A percentile compares a stretch with the other conserved stretches of the same genome.
Evolutionary conservation across 495 filamentous ascomycete genomes (phyloP).

Genomic region (Tuber brumale): DNA sequence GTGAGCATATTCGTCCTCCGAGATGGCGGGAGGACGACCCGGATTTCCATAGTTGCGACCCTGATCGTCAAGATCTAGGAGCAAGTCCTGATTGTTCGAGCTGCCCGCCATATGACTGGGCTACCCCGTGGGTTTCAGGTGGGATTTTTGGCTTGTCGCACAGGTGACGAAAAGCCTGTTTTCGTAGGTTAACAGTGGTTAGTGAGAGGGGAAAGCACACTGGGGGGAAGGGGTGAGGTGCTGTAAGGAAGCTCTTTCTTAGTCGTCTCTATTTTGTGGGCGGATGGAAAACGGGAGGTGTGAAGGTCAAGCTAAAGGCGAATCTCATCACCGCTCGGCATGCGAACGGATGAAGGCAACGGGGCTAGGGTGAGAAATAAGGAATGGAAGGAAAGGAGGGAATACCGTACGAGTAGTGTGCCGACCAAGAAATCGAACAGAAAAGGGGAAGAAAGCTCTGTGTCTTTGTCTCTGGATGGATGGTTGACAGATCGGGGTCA

Average conservation of each 20-base stretch:
- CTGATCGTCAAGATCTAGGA: conserved; percentile 42
- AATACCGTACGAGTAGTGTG: background rate
- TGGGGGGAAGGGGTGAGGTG: conserved; percentile 22
- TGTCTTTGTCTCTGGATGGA: background rate
- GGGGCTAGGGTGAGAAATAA: background rate
- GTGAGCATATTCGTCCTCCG: conserved; percentile 42
- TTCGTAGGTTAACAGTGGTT: conserved; percentile 10
- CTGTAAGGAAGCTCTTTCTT: conserved; percentile 18
- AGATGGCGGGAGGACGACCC: conserved; percentile 28
- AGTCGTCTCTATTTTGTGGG: conserved; percentile 24
- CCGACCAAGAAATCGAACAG: background rate
- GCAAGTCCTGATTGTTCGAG: conserved; percentile 37
- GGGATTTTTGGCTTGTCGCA: conserved; percentile 22
- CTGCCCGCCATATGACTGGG: conserved; percentile 39
- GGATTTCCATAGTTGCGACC: conserved; percentile 41
- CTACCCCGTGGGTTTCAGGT: conserved; percentile 24
- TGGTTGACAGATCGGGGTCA: background rate
- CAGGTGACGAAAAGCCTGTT: conserved; percentile 13
- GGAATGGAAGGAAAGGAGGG: background rate
- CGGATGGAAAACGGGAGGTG: conserved; percentile 16
- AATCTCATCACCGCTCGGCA: conserved; percentile 32
- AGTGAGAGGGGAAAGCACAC: conserved; percentile 1
- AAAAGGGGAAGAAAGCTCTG: background rate
- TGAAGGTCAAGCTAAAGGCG: conserved; percentile 19
- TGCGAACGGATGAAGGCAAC: background rate